phyloP scores from a whole-genome alignment of 345 rosid genomes.

The Raphanus raphanistrum region DNA sequence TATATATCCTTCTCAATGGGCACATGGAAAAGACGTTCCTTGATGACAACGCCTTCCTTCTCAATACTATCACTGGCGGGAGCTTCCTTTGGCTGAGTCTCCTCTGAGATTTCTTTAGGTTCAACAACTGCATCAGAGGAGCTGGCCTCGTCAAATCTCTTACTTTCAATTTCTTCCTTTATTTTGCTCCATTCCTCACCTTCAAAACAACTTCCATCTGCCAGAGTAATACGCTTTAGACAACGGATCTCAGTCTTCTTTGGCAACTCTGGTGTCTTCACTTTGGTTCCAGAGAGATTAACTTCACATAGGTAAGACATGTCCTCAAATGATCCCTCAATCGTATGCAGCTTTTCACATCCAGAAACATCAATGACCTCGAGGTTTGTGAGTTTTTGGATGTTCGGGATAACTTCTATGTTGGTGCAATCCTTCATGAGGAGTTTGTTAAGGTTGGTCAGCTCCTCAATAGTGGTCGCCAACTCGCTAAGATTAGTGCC shows the following conservation, averaged over 20 bases:
- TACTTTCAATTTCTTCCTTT: neutral
- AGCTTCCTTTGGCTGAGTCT: neutral
- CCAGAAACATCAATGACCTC: constrained; percentile 55
- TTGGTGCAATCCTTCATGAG: constrained; percentile 35
- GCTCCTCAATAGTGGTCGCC: constrained; percentile 34
- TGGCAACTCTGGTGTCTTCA: constrained; percentile 31
- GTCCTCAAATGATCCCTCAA: constrained; percentile 41
- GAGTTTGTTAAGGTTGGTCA: constrained; percentile 39
- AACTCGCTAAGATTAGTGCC: constrained; percentile 36
- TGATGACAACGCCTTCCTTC: neutral
- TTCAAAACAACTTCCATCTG: constrained; percentile 22
- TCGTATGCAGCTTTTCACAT: constrained; percentile 8
- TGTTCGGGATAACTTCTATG: constrained; percentile 32
- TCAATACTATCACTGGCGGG: neutral
- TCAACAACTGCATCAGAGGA: constrained; percentile 2
- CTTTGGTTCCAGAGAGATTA: constrained; percentile 43
- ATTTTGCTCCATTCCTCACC: constrained; percentile 6
- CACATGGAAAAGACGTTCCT: constrained; percentile 8
- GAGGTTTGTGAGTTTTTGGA: constrained; percentile 33
- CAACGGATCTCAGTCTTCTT: constrained; percentile 24
- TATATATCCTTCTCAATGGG: neutral
- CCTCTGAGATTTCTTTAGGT: neutral
- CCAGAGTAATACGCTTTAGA: constrained; percentile 24
- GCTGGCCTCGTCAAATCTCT: neutral
- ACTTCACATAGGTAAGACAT: constrained; percentile 39